Evolutionary conservation across 106 monocot species (phyloP).

Genomic region (Allium fistulosum): DNA sequence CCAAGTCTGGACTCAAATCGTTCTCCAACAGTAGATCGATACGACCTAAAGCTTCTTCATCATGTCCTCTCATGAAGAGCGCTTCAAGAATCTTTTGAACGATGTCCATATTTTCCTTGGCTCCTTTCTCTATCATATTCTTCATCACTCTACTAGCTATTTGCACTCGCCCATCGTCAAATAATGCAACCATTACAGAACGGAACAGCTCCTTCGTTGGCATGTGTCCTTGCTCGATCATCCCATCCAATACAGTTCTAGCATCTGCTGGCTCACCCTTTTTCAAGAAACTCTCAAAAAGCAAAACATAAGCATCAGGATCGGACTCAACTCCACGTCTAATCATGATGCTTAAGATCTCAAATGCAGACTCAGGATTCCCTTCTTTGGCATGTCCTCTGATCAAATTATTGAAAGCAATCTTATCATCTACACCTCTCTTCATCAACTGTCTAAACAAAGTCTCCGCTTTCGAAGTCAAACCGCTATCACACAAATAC

Average conservation of each 20-base stretch:
- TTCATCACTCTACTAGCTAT: constrained; percentile 95
- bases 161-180: constrained; percentile 72
- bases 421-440: constrained; percentile 75
- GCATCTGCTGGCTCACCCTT: constrained; percentile 82
- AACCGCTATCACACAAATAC: constrained; percentile 47
- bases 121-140: constrained; percentile 91
- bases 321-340: constrained; percentile 51
- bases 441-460: constrained; percentile 97
- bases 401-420: constrained; percentile 74
- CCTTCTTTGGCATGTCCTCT: constrained; percentile 73
- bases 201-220: constrained; percentile 64
- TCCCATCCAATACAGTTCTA: constrained; percentile 57
- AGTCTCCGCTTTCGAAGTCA: constrained; percentile 60
- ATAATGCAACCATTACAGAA: constrained; percentile 69
- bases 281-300: constrained; percentile 76
- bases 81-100: constrained; percentile 70
- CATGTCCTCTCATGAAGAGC: constrained; percentile 79
- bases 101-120: constrained; percentile 77
- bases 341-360: constrained; percentile 72
- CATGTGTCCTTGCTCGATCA: constrained; percentile 84
- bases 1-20: constrained; percentile 41
- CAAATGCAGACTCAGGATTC: constrained; percentile 50
- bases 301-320: constrained; percentile 39
- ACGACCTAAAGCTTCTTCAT: constrained; percentile 91
- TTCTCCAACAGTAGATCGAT: constrained; percentile 61